phyloP scores from a whole-genome alignment of 2,329 filamentous ascomycete species.

The Lasiodiplodia gonubiensis region DNA sequence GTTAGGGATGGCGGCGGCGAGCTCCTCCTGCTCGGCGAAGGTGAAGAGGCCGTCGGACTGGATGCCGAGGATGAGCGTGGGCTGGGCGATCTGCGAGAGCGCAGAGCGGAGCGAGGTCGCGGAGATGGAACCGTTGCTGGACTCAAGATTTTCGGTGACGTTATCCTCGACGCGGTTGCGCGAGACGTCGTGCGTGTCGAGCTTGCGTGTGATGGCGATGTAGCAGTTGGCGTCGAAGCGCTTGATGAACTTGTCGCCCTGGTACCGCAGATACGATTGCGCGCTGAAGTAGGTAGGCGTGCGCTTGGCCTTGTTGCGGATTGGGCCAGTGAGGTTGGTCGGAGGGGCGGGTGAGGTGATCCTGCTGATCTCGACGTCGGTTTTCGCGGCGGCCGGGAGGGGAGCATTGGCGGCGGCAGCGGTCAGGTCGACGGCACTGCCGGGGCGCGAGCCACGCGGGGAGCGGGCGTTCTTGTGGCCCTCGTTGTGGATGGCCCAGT shows the following conservation, averaged over 20 bases:
- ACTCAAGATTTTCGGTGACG: constrained; percentile 33
- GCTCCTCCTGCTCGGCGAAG: constrained; percentile 92
- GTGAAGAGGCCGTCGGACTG: constrained; percentile 96
- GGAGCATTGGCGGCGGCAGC: constrained; percentile 36
- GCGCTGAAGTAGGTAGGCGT: constrained; percentile 89
- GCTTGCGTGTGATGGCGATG: constrained; percentile 96
- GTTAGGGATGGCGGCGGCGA: constrained; percentile 80
- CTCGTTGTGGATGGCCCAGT: constrained; percentile 60
- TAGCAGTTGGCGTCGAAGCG: constrained; percentile 99
- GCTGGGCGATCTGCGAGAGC: constrained; percentile 82
- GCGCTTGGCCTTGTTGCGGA: constrained; percentile 40
- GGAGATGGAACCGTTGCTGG: constrained; percentile 32
- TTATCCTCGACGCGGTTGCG: constrained; percentile 64
- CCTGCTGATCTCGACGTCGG: constrained; percentile 56
- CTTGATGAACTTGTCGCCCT: constrained; percentile 94
- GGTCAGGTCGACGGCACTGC: constrained; percentile 38
- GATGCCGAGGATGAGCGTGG: constrained; percentile 88
- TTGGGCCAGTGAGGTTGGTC: constrained; percentile 34
- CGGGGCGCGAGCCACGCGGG: constrained; percentile 48
- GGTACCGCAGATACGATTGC: constrained; percentile 95
- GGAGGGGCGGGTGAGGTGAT: constrained; percentile 42
- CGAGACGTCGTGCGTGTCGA: constrained; percentile 96
- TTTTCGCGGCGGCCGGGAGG: constrained; percentile 34
- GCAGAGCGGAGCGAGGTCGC: constrained; percentile 65
- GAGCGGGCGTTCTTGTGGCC: constrained; percentile 56